Evolutionary conservation across 2,329 filamentous ascomycete genomes (phyloP).

Genomic region (Stagonosporopsis rhizophila): DNA sequence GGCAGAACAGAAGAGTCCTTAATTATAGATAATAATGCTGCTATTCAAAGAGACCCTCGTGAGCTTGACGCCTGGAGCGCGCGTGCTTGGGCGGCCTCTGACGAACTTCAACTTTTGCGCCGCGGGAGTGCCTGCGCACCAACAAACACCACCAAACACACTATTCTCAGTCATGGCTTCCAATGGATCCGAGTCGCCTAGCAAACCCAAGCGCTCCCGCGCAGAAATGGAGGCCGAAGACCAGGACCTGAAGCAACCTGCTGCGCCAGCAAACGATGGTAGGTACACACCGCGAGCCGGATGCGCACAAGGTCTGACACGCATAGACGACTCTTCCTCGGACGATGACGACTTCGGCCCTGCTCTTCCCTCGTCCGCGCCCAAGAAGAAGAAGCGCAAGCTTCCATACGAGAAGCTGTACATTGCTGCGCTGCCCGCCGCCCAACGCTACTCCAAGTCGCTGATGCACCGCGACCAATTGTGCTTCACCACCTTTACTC

Average conservation of each 20-base stretch:
- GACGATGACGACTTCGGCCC: slow-evolving; percentile 86
- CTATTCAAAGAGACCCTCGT: too few species aligned
- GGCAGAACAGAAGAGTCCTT: too few species aligned
- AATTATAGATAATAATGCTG: too few species aligned
- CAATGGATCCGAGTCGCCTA: slow-evolving; percentile 34
- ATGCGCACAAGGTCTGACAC: slow-evolving; percentile 23
- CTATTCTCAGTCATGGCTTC: slow-evolving; percentile 15
- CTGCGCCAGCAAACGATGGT: slow-evolving; percentile 25
- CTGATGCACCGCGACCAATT: slow-evolving; percentile 98
- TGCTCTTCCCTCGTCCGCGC: slow-evolving; percentile 78
- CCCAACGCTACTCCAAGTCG: slow-evolving; percentile 84
- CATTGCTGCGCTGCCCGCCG: slow-evolving; percentile 83
- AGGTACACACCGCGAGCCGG: slow-evolving; percentile 4
- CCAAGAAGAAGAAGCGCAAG: slow-evolving; percentile 88
- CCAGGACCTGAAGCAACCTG: slow-evolving; percentile 14
- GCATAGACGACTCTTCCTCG: slow-evolving; percentile 68
- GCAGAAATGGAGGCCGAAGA: slow-evolving; percentile 36
- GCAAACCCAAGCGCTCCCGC: slow-evolving; percentile 33
- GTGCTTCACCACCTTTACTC: slow-evolving; percentile 85
- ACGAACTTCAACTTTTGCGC: slow-evolving; percentile 21
- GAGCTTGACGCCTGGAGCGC: slow-evolving; percentile 26
- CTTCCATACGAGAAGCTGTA: slow-evolving; percentile 96
- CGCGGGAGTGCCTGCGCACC: slow-evolving; percentile 7
- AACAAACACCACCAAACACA: slow-evolving; percentile 11
- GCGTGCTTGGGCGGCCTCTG: slow-evolving; percentile 6